A percentile compares a stretch with the other conserved stretches of the same genome.
phyloP scores from a whole-genome alignment of 1,139 yeast genomes.

The Zygosaccharomyces pseudobailii region DNA sequence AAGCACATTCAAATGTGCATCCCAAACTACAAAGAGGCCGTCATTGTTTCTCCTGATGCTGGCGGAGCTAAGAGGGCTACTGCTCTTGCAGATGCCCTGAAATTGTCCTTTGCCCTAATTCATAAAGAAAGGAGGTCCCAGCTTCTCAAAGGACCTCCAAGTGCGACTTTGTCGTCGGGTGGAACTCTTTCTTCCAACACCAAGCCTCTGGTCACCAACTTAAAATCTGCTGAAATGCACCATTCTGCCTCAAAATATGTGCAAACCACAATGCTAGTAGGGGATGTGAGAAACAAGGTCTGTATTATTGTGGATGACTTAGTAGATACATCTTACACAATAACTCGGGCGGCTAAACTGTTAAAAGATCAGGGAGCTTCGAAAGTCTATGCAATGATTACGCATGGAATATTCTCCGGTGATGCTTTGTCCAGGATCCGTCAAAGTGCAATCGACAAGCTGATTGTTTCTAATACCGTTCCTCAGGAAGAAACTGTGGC shows the following conservation, averaged over 20 bases:
- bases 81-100: slow-evolving; percentile 84
- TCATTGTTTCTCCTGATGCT: slow-evolving; percentile 91
- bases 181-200: slow-evolving; percentile 25
- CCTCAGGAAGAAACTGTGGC: slow-evolving; percentile 59
- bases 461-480: slow-evolving; percentile 88
- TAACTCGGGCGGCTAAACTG: slow-evolving; percentile 85
- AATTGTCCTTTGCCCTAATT: slow-evolving; percentile 86
- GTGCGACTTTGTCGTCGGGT: slow-evolving; percentile 32
- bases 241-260: slow-evolving; percentile 25
- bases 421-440: slow-evolving; percentile 76
- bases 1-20: slow-evolving; percentile 71
- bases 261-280: slow-evolving; percentile 74
- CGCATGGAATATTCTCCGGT: slow-evolving; percentile 92
- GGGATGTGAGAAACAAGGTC: slow-evolving; percentile 78
- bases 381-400: slow-evolving; percentile 79
- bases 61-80: slow-evolving; percentile 98
- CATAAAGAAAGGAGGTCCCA: slow-evolving; percentile 84
- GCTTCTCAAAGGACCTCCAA: slow-evolving; percentile 34
- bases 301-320: slow-evolving; percentile 90
- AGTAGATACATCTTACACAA: slow-evolving; percentile 90
- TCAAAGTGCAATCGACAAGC: slow-evolving; percentile 69
- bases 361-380: slow-evolving; percentile 90
- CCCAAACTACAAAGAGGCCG: slow-evolving; percentile 71
- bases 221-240: slow-evolving; percentile 14
- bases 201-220: slow-evolving; percentile 24